Base-by-base conservation (phyloP, 345 rosid genomes). In the Salix viminalis region DNA sequence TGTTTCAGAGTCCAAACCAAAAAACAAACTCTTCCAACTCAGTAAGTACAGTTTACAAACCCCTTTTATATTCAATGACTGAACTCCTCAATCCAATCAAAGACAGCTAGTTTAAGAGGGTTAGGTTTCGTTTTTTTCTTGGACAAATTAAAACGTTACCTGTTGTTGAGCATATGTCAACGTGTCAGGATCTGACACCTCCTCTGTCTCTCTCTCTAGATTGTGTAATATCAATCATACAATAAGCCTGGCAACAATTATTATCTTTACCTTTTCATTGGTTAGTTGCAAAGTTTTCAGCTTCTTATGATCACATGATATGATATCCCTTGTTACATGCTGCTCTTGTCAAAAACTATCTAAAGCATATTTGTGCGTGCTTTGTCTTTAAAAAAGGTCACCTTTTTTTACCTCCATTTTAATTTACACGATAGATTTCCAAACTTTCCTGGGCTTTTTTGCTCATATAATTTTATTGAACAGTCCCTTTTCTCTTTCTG, bases 171-270 rank as follows among this genome's bases (percentile, higher is more conserved):
- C 54, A 39, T 74, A 56, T 70, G 56, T 68, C 26, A 50, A 23
- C 67, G 72, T 77, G 82, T 79, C 85, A 83, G 83, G 30, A 7
- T 36, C 83, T 83, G 83, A 75, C 80, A 76, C 61, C 60, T 64
- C 64, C 67, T 48, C 44, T 26, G 36, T 34, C 54, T 21, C 32
- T 66, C 26, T 64, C 36, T 72, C 67, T 58, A 16, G 56, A 37
- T 36, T 36, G 41, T 69, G 67, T 79, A 44, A 30, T 71, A 12
- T 70, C 77, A 82, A 71, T 82, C 74, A 67, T 72, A 76, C 4
- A 72, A 21, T 75, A 44, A 70, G 79, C 82, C 82, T 69, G 77
- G 75, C 85, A 69, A 58, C 24, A 4, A 68, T 79, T 77, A 41
- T 77, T 61, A 73, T 34, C 68, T 48, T 54, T 71, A 46, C 12